Percentiles rank a stretch among this genome's conserved stretches.
Evolutionary conservation across 495 filamentous ascomycete genomes (phyloP).

Genomic region (Penicillium nucicola): DNA sequence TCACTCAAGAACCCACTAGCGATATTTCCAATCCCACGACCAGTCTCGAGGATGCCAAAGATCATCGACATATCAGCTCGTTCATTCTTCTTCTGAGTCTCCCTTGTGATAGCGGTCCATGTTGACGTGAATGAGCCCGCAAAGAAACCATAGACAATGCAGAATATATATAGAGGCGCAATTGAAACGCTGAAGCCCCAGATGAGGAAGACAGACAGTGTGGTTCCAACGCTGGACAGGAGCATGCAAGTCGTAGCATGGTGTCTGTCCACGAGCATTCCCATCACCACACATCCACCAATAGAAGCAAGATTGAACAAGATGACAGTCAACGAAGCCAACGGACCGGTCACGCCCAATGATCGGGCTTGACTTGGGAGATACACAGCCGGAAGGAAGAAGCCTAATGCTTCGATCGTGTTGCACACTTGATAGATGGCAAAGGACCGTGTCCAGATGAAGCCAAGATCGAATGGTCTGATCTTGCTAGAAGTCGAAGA

Average conservation of each 20-base stretch:
- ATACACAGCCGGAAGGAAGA: constrained; percentile 58
- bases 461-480: constrained; percentile 39
- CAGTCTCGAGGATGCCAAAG: constrained; percentile 50
- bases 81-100: constrained; percentile 30
- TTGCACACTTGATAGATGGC: constrained; percentile 39
- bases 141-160: constrained; percentile 59
- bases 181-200: constrained; percentile 59
- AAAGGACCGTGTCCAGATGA: constrained; percentile 9
- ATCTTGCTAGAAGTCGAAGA: not conserved
- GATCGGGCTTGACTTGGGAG: constrained; percentile 44
- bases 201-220: constrained; percentile 54
- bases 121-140: constrained; percentile 53
- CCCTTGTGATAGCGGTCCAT: constrained; percentile 52
- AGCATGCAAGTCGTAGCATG: constrained; percentile 55
- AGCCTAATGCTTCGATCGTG: constrained; percentile 54
- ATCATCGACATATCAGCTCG: constrained; percentile 46
- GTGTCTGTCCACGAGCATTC: constrained; percentile 28
- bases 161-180: constrained; percentile 54
- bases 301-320: constrained; percentile 51
- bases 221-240: constrained; percentile 49
- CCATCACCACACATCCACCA: constrained; percentile 53
- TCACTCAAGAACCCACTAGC: constrained; percentile 53
- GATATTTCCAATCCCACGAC: constrained; percentile 55
- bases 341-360: constrained; percentile 13
- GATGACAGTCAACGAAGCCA: constrained; percentile 40